Evolutionary conservation across 2,329 filamentous ascomycete genomes (phyloP).

Genomic region (Cyphellophora europaea): DNA sequence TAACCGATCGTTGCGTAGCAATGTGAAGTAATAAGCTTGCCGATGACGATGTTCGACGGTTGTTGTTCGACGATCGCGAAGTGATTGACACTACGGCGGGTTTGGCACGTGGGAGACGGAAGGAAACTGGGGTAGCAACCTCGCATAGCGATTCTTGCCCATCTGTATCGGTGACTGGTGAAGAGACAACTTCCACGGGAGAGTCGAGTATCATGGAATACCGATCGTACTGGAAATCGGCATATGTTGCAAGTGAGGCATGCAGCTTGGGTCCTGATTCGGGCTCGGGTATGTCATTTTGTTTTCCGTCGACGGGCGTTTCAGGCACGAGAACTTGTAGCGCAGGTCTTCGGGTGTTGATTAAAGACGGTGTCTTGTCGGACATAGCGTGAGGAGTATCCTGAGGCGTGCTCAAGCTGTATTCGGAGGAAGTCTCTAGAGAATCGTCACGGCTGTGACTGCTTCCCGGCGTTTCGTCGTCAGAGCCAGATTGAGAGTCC

Average conservation of each 20-base stretch:
- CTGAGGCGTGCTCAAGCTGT: background rate
- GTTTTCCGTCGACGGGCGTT: background rate
- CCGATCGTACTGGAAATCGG: conserved; percentile 16
- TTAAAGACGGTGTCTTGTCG: too few species aligned
- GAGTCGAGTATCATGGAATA: conserved; percentile 10
- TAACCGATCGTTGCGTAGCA: background rate
- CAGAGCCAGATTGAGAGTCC: background rate
- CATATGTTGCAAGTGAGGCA: conserved; percentile 12
- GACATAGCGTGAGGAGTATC: background rate
- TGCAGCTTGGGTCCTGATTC: conserved; percentile 10
- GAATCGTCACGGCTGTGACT: conserved; percentile 1
- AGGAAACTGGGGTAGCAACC: conserved; percentile 16
- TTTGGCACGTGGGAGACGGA: conserved; percentile 12
- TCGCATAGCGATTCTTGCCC: conserved; percentile 15
- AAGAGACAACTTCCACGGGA: conserved; percentile 7
- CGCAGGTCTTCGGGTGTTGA: background rate
- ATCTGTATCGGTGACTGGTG: conserved; percentile 9
- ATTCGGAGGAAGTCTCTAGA: background rate
- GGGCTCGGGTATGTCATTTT: background rate
- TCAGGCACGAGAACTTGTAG: background rate
- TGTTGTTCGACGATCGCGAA: conserved; percentile 4
- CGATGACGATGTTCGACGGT: background rate
- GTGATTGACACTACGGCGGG: conserved; percentile 18
- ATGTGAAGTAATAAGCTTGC: background rate
- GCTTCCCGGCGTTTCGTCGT: background rate